Conservation (phyloP, 1,284 basidiomycete genomes). For the Sporisorium exsertum region DNA sequence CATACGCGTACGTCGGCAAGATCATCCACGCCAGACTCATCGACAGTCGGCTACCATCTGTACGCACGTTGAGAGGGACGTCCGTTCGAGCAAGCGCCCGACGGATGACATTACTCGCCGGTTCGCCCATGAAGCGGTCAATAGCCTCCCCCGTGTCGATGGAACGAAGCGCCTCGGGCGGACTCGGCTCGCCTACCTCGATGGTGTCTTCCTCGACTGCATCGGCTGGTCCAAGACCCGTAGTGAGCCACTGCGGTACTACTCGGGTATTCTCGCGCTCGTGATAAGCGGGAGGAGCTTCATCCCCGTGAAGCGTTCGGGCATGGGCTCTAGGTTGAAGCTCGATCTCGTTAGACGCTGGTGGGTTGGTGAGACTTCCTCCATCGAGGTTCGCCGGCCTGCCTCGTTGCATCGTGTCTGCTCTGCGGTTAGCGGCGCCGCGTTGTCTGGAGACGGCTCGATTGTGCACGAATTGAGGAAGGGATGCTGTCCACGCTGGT, state of each 20-base stretch:
- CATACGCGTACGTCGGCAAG: constrained; percentile 4
- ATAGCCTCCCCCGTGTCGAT: too few species aligned
- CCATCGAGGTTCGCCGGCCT: too few species aligned
- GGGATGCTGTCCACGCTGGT: too few species aligned
- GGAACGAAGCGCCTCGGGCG: neutral
- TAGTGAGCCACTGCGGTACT: neutral
- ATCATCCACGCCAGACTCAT: constrained; percentile 8
- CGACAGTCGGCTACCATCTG: constrained; percentile 1
- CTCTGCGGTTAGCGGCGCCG: too few species aligned
- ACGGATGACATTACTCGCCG: neutral
- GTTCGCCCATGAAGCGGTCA: too few species aligned
- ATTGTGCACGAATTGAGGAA: too few species aligned
- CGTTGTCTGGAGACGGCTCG: too few species aligned
- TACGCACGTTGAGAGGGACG: neutral
- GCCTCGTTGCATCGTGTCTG: too few species aligned
- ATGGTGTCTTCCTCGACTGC: neutral
- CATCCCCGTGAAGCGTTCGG: neutral
- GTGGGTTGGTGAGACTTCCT: neutral
- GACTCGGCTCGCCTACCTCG: neutral
- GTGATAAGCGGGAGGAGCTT: neutral
- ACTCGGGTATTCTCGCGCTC: neutral
- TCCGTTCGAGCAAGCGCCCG: neutral
- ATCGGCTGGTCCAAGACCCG: neutral
- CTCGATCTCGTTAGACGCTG: neutral
- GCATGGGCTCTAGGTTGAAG: too few species aligned